Base-by-base conservation (phyloP, 2,329 filamentous ascomycete species). In the Cladosporium halotolerans region DNA sequence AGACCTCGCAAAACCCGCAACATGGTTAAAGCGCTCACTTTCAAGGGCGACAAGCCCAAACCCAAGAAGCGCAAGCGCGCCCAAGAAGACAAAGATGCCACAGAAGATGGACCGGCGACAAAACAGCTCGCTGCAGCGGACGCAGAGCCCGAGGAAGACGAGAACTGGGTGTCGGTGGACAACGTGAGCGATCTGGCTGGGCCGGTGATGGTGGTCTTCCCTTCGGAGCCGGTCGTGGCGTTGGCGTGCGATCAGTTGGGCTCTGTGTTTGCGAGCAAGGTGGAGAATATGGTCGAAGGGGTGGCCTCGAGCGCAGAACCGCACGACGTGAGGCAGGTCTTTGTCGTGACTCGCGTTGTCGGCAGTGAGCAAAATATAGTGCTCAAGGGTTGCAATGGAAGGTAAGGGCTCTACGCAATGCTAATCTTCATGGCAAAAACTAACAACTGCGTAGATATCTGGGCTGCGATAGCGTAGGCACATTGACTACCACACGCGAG, bases 1-100 rank as follows among this genome's bases (percentile, higher is more conserved):
- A 18, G 19, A 31, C 32, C 32, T 23, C 31, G 18, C 34, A 47
- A 31, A 13, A 19, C 33, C 32, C 13, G 40, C 33, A 10, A 33
- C 38, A 93, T 93, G 88, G 85, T 95, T 62, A 96, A 95, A 70
- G 85, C 92, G 45, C 81, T 99, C 55, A 79, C 83, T 45, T 99
- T 99, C 79, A 99, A 99, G 74, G 93, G 93, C 77, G 93, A 99
- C 74, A 96, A 95, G 73, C 93, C 93, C 74, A 75, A 82, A 55
- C 55, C 52, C 34, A 96, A 93, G 73, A 96, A 96, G 78, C 82
- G 89, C 70, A 96, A 96, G 79, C 83, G 88, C 62, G 73, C 79
- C 41, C 76, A 81, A 41, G 73, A 77, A 55, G 71, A 75, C 28
- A 73, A 77, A 56, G 71, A 75, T 32, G 68, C 70, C 10, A 68